These are phyloP conservation scores for Helotiales sp. DNA, from an alignment of 2,329 filamentous ascomycete species.

Conservation along the genomic window DNA sequence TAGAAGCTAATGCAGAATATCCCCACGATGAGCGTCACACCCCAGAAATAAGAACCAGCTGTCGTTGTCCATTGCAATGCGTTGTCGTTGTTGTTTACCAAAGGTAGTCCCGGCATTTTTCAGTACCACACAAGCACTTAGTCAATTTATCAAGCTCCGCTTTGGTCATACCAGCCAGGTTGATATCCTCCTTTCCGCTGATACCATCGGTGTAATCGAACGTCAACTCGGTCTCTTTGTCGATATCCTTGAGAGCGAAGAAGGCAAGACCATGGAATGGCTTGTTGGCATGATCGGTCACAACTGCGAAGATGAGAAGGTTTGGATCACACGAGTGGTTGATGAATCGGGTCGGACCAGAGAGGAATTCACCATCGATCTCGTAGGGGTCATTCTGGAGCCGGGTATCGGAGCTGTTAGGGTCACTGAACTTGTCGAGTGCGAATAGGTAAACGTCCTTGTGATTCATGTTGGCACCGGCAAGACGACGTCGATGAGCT, in stretches of 20 bases:
- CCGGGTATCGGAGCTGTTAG: conserved; percentile 58
- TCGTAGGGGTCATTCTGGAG: conserved; percentile 62
- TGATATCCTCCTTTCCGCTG: conserved; percentile 58
- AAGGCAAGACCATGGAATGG: conserved; percentile 78
- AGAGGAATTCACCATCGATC: conserved; percentile 75
- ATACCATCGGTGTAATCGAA: conserved; percentile 80
- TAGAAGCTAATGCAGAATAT: background rate
- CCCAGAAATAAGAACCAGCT: background rate
- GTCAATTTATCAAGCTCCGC: background rate
- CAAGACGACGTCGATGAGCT: conserved; percentile 66
- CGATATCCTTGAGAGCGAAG: conserved; percentile 72
- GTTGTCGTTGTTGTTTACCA: background rate
- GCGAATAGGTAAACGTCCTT: conserved; percentile 82
- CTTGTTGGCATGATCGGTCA: conserved; percentile 76
- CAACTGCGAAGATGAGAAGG: conserved; percentile 77
- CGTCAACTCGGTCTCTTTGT: conserved; percentile 70
- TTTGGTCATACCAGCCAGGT: background rate
- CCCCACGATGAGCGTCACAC: background rate
- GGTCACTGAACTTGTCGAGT: conserved; percentile 78
- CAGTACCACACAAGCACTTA: conserved; percentile 12
- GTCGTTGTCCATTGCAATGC: background rate
- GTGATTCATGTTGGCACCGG: conserved; percentile 58
- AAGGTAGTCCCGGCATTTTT: conserved; percentile 13
- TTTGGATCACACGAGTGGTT: conserved; percentile 85
- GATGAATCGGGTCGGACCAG: conserved; percentile 79